Evolutionary conservation across 345 rosid species (phyloP).

Genomic region (Limnanthes douglasii): DNA sequence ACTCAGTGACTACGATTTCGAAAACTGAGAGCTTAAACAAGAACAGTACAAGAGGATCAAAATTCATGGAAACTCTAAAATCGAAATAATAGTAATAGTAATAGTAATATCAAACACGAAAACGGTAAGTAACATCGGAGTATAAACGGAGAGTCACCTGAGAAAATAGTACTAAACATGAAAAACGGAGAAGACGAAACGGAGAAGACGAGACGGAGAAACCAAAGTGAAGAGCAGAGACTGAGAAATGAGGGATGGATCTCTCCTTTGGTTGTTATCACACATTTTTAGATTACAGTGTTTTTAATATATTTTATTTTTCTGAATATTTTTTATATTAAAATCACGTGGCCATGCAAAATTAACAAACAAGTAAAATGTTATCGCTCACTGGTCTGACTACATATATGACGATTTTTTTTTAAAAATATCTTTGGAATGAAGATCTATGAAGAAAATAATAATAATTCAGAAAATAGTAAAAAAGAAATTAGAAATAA

Average conservation of each 20-base stretch:
- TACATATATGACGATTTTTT: too few species aligned
- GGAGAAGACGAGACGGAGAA: slow-evolving; percentile 1
- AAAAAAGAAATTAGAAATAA: background rate
- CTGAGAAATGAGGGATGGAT: background rate
- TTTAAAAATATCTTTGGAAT: background rate
- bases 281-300: background rate
- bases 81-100: too few species aligned
- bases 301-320: background rate
- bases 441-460: background rate
- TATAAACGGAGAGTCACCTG: too few species aligned
- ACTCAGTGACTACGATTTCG: too few species aligned
- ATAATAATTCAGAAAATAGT: background rate
- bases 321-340: background rate
- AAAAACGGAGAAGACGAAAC: too few species aligned
- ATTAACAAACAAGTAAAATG: background rate
- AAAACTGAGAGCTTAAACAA: too few species aligned
- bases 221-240: background rate
- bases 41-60: too few species aligned
- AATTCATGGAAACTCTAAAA: too few species aligned
- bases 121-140: too few species aligned
- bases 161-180: too few species aligned
- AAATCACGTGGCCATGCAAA: background rate
- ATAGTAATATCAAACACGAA: too few species aligned
- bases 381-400: background rate
- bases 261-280: background rate